Conservation (phyloP, 495 filamentous ascomycete species). For the Aspergillus homomorphus region DNA sequence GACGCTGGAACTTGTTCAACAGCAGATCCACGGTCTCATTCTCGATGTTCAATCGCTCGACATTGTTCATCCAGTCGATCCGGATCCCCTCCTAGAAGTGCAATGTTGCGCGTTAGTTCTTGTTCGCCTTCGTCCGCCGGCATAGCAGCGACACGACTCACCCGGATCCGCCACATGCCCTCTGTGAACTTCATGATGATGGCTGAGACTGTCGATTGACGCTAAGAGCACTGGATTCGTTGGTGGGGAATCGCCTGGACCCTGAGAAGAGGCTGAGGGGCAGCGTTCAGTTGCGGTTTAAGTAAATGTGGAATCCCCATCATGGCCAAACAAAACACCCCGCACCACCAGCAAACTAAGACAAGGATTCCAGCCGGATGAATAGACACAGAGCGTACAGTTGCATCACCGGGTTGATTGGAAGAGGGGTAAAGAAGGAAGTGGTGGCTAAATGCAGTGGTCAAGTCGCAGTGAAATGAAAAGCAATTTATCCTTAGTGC, state of each 20-base stretch:
- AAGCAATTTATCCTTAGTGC: not conserved
- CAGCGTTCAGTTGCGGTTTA: not conserved
- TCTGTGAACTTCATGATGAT: conserved; percentile 46
- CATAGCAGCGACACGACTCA: conserved; percentile 20
- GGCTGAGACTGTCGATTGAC: not conserved
- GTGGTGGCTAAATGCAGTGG: too few species aligned
- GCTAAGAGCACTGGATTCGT: not conserved
- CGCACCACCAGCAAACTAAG: not conserved
- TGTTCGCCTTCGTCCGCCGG: too few species aligned
- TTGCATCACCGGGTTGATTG: too few species aligned
- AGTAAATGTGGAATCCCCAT: not conserved
- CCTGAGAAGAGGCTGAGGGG: not conserved
- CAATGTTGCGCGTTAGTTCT: conserved; percentile 10
- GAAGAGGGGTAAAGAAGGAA: too few species aligned
- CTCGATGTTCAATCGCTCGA: conserved; percentile 37
- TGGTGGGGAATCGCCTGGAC: not conserved
- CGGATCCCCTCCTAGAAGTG: conserved; percentile 31
- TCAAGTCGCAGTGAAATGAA: too few species aligned
- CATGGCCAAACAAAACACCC: not conserved
- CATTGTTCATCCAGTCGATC: conserved; percentile 50
- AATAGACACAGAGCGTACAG: too few species aligned
- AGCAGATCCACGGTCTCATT: conserved; percentile 37
- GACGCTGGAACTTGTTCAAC: conserved; percentile 42
- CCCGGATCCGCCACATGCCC: conserved; percentile 43
- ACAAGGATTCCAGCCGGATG: not conserved